Conservation (phyloP, 768 basidiomycete genomes). For the Termitomyces eurrhizus region DNA sequence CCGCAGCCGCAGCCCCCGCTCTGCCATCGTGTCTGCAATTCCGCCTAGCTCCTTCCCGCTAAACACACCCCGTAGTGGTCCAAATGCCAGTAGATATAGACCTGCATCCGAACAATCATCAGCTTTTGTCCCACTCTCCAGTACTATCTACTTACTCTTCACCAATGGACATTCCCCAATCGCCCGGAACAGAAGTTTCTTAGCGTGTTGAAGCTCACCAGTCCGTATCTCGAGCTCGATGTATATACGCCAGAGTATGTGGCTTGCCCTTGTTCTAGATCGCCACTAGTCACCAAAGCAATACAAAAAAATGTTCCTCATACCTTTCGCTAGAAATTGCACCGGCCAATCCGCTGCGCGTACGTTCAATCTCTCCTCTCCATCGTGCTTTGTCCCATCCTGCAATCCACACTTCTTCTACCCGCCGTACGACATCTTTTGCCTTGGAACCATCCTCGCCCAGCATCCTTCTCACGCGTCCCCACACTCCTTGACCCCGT, state of each 20-base stretch:
- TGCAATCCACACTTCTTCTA: conserved; percentile 73
- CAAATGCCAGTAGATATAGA: conserved; percentile 76
- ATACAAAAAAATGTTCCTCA: conserved; percentile 12
- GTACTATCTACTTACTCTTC: conserved; percentile 52
- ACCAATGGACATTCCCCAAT: conserved; percentile 69
- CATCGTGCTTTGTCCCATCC: conserved; percentile 77
- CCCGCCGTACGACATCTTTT: conserved; percentile 56
- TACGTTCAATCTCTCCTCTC: conserved; percentile 67
- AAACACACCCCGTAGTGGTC: conserved; percentile 63
- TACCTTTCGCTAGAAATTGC: conserved; percentile 71
- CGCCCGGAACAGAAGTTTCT: conserved; percentile 70
- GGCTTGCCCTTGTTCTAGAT: conserved; percentile 60
- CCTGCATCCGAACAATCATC: conserved; percentile 34
- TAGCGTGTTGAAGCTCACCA: conserved; percentile 57
- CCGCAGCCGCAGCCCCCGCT: conserved; percentile 64
- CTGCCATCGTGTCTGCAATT: conserved; percentile 73
- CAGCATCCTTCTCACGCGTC: conserved; percentile 54
- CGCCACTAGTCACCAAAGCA: neutral
- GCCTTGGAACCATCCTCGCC: conserved; percentile 43
- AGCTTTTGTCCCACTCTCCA: neutral
- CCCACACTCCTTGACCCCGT: conserved; percentile 78
- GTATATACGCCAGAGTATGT: conserved; percentile 68
- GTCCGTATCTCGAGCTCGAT: conserved; percentile 74
- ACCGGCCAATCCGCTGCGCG: conserved; percentile 54
- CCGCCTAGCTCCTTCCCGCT: conserved; percentile 51